A percentile compares a stretch with the other conserved stretches of the same genome.
Evolutionary conservation across 257 asterid genomes (phyloP).

Genomic region (Scutellaria minor): DNA sequence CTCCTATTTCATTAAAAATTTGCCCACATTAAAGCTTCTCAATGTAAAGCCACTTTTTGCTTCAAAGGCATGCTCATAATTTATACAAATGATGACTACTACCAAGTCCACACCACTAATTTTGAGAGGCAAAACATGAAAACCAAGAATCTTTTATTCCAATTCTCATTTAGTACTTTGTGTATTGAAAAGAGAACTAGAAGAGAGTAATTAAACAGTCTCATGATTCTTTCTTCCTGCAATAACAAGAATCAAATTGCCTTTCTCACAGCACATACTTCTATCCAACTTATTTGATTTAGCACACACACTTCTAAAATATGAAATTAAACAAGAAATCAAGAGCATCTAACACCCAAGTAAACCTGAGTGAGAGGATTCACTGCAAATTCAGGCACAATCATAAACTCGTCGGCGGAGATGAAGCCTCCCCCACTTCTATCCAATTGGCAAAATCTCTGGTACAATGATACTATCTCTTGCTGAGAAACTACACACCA

Average conservation of each 20-base stretch:
- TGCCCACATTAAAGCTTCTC: background rate
- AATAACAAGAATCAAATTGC: background rate
- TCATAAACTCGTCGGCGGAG: conserved; percentile 62
- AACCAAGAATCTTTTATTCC: background rate
- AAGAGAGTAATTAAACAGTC: background rate
- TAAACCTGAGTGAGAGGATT: conserved; percentile 63
- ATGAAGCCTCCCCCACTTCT: conserved; percentile 58
- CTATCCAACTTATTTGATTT: background rate
- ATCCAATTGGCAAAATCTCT: conserved; percentile 68
- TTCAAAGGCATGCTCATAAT: background rate
- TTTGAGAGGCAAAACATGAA: background rate
- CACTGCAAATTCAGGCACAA: conserved; percentile 64
- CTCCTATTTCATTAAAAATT: background rate
- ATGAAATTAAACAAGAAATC: background rate
- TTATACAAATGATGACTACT: background rate
- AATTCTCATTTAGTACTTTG: background rate
- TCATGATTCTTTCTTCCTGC: background rate
- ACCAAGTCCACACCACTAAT: background rate
- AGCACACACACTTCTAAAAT: background rate
- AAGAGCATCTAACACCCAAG: background rate
- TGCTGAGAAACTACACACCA: conserved; percentile 57
- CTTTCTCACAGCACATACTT: background rate
- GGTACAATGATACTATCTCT: conserved; percentile 62
- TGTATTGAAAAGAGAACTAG: background rate
- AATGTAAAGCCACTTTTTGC: background rate